Conservation (phyloP, 345 rosid species). For the Eucalyptus dawsonii region DNA sequence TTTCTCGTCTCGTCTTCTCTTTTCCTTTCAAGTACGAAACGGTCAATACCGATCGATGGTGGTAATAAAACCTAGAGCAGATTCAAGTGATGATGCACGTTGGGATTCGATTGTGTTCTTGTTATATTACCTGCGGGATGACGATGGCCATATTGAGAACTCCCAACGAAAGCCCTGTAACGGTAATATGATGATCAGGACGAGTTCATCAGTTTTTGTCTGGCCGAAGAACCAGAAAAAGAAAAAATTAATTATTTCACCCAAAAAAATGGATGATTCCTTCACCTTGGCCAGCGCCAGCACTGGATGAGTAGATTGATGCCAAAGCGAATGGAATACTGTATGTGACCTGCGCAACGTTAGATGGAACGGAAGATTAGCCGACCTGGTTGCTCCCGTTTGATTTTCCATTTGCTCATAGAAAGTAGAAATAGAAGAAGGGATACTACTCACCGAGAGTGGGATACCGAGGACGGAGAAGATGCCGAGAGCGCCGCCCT, state of each 20-base stretch:
- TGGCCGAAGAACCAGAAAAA: neutral
- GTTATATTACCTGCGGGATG: constrained; percentile 52
- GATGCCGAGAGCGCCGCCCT: constrained; percentile 45
- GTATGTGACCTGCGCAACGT: constrained; percentile 48
- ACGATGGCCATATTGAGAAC: constrained; percentile 73
- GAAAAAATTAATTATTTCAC: neutral
- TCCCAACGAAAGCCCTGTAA: constrained; percentile 70
- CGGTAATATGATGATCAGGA: neutral
- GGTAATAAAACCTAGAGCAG: neutral
- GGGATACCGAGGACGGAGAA: constrained; percentile 72
- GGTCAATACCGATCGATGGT: neutral
- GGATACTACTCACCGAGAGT: constrained; percentile 39
- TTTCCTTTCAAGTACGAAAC: neutral
- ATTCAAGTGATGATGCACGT: neutral
- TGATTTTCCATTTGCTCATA: neutral
- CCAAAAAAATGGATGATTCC: neutral
- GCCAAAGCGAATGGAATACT: constrained; percentile 91
- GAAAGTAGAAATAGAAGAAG: neutral
- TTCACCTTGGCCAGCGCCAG: constrained; percentile 85
- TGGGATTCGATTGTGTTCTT: neutral
- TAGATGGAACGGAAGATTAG: neutral
- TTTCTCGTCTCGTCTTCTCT: neutral
- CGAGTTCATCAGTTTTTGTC: neutral
- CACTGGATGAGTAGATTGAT: constrained; percentile 47
- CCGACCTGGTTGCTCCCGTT: neutral